phyloP scores from a whole-genome alignment of 768 basidiomycete species.

The Podaxis rugospora region DNA sequence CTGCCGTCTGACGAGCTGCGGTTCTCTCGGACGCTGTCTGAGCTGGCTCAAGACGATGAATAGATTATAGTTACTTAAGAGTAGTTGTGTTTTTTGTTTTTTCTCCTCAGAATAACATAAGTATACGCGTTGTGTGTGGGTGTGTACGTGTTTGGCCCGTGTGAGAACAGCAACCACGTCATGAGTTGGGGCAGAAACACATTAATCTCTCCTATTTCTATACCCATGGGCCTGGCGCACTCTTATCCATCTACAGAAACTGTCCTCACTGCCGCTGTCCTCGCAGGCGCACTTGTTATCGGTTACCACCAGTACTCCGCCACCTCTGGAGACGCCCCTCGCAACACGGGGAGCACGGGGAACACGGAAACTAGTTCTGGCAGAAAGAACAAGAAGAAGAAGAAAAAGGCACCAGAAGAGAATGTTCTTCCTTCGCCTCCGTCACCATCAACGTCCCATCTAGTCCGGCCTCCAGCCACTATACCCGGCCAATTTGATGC shows the following conservation, averaged over 20 bases:
- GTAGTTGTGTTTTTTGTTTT: neutral
- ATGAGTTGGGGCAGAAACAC: neutral
- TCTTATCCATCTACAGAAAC: constrained; percentile 29
- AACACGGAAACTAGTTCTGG: neutral
- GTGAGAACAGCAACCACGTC: constrained; percentile 8
- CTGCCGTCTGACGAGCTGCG: constrained; percentile 18
- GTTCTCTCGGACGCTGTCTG: constrained; percentile 10
- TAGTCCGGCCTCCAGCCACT: constrained; percentile 5
- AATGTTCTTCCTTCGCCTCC: neutral
- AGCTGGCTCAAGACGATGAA: constrained; percentile 11
- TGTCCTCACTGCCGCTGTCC: constrained; percentile 31
- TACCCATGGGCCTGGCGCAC: constrained; percentile 36
- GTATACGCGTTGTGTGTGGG: constrained; percentile 4
- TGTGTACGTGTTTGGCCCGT: constrained; percentile 11
- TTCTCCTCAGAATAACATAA: neutral
- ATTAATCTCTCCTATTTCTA: neutral
- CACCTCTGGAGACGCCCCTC: neutral
- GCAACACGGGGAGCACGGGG: constrained; percentile 8
- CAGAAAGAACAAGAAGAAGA: constrained; percentile 41
- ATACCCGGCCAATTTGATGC: constrained; percentile 10
- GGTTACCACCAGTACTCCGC: constrained; percentile 29
- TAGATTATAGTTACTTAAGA: neutral
- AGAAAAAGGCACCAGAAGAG: constrained; percentile 30
- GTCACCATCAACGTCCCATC: constrained; percentile 7
- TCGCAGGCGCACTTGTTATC: constrained; percentile 36